Percentiles rank a stretch among this genome's conserved stretches.
These are phyloP conservation scores for Aspergillus melleus DNA, from an alignment of 2,329 filamentous ascomycete genomes.

Conservation along the genomic window DNA sequence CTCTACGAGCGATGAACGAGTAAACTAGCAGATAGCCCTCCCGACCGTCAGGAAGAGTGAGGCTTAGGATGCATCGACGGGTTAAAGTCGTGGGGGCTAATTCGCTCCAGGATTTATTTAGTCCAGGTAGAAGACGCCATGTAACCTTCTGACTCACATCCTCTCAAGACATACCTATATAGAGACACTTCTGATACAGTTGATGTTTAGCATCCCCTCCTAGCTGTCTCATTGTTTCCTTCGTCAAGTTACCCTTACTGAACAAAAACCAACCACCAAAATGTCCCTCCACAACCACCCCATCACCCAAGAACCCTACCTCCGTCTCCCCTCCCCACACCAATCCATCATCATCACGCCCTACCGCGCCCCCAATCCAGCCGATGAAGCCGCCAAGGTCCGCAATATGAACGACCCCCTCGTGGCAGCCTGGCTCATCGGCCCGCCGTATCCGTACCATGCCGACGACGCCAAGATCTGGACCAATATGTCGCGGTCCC, in stretches of 20 bases:
- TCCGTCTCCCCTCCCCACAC: background rate
- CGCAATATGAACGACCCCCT: background rate
- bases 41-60: background rate
- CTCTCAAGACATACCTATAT: too few relatives aligned
- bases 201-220: too few relatives aligned
- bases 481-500: background rate
- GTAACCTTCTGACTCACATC: background rate
- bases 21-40: too few relatives aligned
- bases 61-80: background rate
- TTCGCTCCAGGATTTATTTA: background rate
- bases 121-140: background rate
- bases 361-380: background rate
- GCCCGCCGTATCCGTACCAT: background rate
- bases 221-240: too few relatives aligned
- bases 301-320: background rate
- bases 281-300: background rate
- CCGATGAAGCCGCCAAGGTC: background rate
- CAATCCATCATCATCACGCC: background rate
- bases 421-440: background rate
- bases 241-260: too few relatives aligned
- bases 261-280: background rate
- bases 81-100: background rate
- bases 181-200: too few relatives aligned
- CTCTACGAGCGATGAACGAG: too few relatives aligned
- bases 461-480: background rate